These are phyloP conservation scores for Zychaea mexicana DNA, from an alignment of 371 early-diverging fungal species.

Conservation along the genomic window DNA sequence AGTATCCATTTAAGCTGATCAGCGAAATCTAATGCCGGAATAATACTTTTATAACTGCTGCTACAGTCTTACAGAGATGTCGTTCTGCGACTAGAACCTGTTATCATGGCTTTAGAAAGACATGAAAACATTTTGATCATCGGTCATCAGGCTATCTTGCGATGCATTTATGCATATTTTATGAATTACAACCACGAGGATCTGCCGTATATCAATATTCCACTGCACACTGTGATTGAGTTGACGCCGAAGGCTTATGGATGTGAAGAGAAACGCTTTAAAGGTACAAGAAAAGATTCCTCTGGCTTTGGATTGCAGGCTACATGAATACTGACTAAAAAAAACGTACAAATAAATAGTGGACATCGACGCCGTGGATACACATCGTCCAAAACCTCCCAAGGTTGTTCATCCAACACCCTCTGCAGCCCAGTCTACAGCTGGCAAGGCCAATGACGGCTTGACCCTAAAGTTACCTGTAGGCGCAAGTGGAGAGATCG, in stretches of 20 bases:
- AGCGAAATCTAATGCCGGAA: too few relatives aligned
- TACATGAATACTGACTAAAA: too few relatives aligned
- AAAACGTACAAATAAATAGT: too few relatives aligned
- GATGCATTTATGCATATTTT: constrained; percentile 95
- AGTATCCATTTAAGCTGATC: neutral
- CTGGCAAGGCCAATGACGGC: neutral
- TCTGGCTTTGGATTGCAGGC: too few relatives aligned
- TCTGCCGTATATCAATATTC: constrained; percentile 96
- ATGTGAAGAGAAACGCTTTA: constrained; percentile 89
- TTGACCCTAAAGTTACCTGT: constrained; percentile 22
- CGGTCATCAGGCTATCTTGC: constrained; percentile 93
- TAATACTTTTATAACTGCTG: too few relatives aligned
- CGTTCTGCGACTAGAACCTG: constrained; percentile 63
- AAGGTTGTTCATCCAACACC: neutral
- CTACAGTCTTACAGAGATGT: constrained; percentile 83
- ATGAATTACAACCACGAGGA: constrained; percentile 90
- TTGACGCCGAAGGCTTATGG: constrained; percentile 97
- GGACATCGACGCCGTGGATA: constrained; percentile 88
- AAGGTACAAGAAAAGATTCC: constrained; percentile 28
- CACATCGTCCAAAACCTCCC: constrained; percentile 70
- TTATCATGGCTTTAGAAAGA: constrained; percentile 98
- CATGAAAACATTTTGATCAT: constrained; percentile 96
- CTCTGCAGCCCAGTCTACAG: neutral
- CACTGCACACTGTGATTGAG: constrained; percentile 95
- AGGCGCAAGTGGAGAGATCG: constrained; percentile 56